Percentiles rank a stretch among this genome's conserved stretches.
phyloP scores from a whole-genome alignment of 2,329 filamentous ascomycete genomes.

The Scytalidium lignicola region DNA sequence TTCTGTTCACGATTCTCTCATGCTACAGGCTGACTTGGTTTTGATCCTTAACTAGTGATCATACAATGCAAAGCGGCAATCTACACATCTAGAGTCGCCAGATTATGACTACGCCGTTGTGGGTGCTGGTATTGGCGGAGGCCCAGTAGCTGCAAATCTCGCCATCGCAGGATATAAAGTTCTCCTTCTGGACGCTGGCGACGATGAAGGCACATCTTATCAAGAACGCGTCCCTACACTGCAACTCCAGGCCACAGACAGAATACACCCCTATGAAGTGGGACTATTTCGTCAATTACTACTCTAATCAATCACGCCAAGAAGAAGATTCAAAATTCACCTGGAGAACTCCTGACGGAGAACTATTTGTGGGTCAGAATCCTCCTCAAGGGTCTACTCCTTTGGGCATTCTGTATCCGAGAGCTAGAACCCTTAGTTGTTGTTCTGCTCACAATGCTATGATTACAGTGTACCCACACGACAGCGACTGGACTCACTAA shows the following conservation, averaged over 20 bases:
- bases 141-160: conserved; percentile 42
- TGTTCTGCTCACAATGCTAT: conserved; percentile 14
- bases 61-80: neutral
- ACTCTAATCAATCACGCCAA: conserved; percentile 38
- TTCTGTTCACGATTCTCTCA: too few relatives aligned
- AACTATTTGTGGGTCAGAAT: conserved; percentile 14
- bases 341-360: conserved; percentile 29
- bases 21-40: too few relatives aligned
- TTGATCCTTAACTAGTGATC: too few relatives aligned
- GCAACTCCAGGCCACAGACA: conserved; percentile 38
- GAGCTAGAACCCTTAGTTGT: conserved; percentile 22
- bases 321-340: conserved; percentile 43
- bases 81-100: neutral
- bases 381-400: conserved; percentile 15
- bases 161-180: conserved; percentile 46
- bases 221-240: conserved; percentile 44
- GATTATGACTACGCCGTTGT: conserved; percentile 48
- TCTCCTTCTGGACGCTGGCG: conserved; percentile 47
- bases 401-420: conserved; percentile 20
- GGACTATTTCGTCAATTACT: conserved; percentile 51
- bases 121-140: conserved; percentile 45
- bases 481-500: conserved; percentile 14
- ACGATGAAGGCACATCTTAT: conserved; percentile 38
- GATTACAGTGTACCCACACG: conserved; percentile 10
- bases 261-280: conserved; percentile 42